Evolutionary conservation across 306 rosid genomes (phyloP).

Genomic region (Quercus bicolor): DNA sequence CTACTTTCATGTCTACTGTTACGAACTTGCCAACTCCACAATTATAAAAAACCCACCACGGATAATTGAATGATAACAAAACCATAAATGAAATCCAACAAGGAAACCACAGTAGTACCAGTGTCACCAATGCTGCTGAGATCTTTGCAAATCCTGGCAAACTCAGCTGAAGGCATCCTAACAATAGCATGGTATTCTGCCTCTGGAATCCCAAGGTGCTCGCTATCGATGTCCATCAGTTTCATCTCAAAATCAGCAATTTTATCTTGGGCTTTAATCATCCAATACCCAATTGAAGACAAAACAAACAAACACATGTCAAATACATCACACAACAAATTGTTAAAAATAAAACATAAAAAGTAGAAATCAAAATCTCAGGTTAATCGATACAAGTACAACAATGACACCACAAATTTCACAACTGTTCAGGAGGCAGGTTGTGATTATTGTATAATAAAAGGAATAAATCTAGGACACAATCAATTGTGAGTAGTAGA

Average conservation of each 20-base stretch:
- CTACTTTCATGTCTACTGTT: too few species aligned
- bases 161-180: conserved; percentile 83
- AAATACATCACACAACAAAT: background rate
- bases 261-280: conserved; percentile 57
- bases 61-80: background rate
- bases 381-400: background rate
- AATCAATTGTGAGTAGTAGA: too few species aligned
- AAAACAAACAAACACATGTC: background rate
- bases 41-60: too few species aligned
- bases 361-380: background rate
- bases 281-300: background rate
- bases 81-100: background rate
- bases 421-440: too few species aligned
- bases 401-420: too few species aligned
- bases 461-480: too few species aligned
- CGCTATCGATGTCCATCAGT: conserved; percentile 94
- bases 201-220: conserved; percentile 94
- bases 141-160: conserved; percentile 88
- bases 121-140: conserved; percentile 94
- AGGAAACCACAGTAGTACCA: conserved; percentile 37
- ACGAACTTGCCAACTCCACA: too few species aligned
- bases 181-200: conserved; percentile 90
- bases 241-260: conserved; percentile 98
- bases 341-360: background rate
- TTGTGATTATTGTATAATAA: too few species aligned